These are phyloP conservation scores for Ceratocystis alfenasii DNA, from an alignment of 2,329 filamentous ascomycete genomes.

Conservation along the genomic window DNA sequence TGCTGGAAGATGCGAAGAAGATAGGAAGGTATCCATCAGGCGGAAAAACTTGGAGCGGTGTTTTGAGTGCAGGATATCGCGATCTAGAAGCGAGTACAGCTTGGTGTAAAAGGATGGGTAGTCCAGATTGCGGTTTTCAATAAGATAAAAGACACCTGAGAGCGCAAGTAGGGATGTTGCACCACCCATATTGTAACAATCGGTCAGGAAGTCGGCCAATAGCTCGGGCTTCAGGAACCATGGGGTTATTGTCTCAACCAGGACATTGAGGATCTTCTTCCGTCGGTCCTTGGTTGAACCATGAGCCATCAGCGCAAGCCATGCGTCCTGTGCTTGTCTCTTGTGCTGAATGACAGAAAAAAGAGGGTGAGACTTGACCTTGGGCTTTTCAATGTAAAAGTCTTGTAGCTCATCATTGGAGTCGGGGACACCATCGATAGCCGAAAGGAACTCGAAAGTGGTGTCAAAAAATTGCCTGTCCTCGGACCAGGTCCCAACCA, in stretches of 20 bases:
- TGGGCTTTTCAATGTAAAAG: constrained; percentile 54
- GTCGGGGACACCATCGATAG: constrained; percentile 58
- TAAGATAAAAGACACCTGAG: constrained; percentile 88
- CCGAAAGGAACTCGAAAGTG: constrained; percentile 50
- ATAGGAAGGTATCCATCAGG: constrained; percentile 78
- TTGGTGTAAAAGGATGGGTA: constrained; percentile 91
- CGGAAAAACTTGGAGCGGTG: constrained; percentile 90
- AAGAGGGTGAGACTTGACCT: constrained; percentile 55
- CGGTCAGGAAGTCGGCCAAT: constrained; percentile 92
- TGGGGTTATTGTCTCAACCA: constrained; percentile 68
- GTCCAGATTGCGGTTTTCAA: constrained; percentile 85
- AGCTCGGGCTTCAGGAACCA: constrained; percentile 84
- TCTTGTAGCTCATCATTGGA: constrained; percentile 53
- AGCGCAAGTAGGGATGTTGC: constrained; percentile 78
- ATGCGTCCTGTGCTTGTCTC: constrained; percentile 71
- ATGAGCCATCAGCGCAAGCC: constrained; percentile 64
- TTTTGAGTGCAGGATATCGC: constrained; percentile 79
- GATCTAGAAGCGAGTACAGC: constrained; percentile 83
- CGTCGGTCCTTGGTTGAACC: constrained; percentile 59
- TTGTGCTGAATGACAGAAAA: constrained; percentile 59
- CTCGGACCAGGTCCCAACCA: constrained; percentile 26
- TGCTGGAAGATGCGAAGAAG: constrained; percentile 83
- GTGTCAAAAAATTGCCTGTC: constrained; percentile 40
- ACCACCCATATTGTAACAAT: constrained; percentile 78
- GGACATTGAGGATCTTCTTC: constrained; percentile 63